Base-by-base conservation (phyloP, 177 flowering plant genomes). In the Vitis hybrid region DNA sequence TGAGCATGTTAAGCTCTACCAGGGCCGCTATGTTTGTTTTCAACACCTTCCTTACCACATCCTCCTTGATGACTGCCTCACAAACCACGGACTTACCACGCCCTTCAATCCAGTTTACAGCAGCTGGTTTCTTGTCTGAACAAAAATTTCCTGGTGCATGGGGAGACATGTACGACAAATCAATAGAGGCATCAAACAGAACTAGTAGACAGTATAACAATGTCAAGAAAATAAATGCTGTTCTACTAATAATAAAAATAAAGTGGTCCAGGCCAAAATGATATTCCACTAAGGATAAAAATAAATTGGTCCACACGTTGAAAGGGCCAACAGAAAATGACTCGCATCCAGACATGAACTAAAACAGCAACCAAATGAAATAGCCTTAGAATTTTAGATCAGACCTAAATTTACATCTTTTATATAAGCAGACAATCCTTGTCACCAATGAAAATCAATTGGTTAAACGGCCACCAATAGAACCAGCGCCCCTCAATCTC, bases 51-150 rank as follows among this genome's bases (percentile, higher is more conserved):
- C 62, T 76, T 68, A 93, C 91, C 65, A 93, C 88, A 15, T 91
- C 97, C 64, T 80, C 92, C 74, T 80, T 87, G 56, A 93, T 89
- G 19, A 81, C 69, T 17, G 96, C 97, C 81, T 92, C 97, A 61
- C 97, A 92, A 19, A 92, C 97, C 45, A 92, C 91, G 0, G 97
- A 92, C 67, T 92, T 92, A 9, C 97, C 96, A 54, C 96, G 86
- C 51, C 97, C 97, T 76, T 92, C 91, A 51, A 92, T 89, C 96
- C 97, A 92, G 74, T 92, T 92, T 17, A 92, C 88, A 10, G 97
- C 97, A 39, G 96, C 89, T 56, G 97, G 86, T 74, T 92, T 92
- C 83, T 92, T 92, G 76, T 92, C 96, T 2, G 97, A 89, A 63
- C 97, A 92, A 72, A 75, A 92, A 68, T 91, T 91, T 48, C 97